Evolutionary conservation across 768 basidiomycete genomes (phyloP), one percentile per base, ranked within the genome.

Genomic region (Coprinellus aureogranulatus): DNA sequence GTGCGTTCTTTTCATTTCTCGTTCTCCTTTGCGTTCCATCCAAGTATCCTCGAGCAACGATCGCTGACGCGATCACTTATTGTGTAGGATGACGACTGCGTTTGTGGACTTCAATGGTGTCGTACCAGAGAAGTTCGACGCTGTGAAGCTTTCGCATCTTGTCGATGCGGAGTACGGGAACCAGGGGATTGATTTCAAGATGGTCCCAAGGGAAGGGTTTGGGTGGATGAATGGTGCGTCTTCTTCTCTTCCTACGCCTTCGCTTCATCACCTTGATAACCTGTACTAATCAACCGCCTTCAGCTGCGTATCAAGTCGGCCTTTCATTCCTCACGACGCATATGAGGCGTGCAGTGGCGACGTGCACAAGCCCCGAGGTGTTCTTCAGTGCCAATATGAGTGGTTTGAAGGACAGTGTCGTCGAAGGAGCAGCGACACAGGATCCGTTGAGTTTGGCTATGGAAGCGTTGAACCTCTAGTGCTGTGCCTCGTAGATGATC

Each of bases 91-190:
- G 90, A 94, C 94, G 10, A 90, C 89, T 0, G 91, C 92, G 2
- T 91, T 93, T 62, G 94, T 97, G 53, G 93, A 96, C 70, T 98
- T 97, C 73, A 98, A 98, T 71, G 96, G 96, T 3, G 93, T 97
- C 34, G 94, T 98, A 1, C 95, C 96, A 0, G 96, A 98, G 77
- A 98, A 98, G 88, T 98, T 98, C 70, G 94, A 99, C 67, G 96
- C 94, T 2, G 96, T 99, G 62, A 92, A 88, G 72, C 82, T 97
- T 22, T 96, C 92, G 1, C 94, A 98, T 68, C 81, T 98, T 47
- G 95, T 99, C 5, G 95, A 96, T 67, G 97, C 96, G 45, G 96
- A 98, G 76, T 98, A 98, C 65, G 90, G 94, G 9, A 94, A 94
- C 70, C 92, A 94, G 68, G 96, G 96, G 49, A 81, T 96, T 64